Percentiles rank a stretch among this genome's conserved stretches.
These are phyloP conservation scores for Microascus cirrosus DNA, from an alignment of 2,329 filamentous ascomycete genomes.

Conservation along the genomic window DNA sequence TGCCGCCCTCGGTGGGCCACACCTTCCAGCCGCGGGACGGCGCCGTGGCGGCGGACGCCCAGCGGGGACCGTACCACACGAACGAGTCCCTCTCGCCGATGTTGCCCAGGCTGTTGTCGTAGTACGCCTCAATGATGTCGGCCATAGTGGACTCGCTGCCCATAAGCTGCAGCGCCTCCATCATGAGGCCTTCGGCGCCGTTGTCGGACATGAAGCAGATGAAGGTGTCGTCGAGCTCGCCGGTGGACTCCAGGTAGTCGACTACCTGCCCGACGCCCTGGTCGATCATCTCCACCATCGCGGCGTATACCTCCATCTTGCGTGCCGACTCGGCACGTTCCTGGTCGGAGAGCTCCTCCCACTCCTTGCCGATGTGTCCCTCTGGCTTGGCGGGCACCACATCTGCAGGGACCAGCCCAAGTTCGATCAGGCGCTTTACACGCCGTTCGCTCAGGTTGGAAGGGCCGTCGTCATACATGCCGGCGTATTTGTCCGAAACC, in stretches of 20 bases:
- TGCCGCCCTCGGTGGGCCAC: slow-evolving; percentile 1
- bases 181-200: slow-evolving; percentile 38
- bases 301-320: slow-evolving; percentile 32
- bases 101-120: slow-evolving; percentile 36
- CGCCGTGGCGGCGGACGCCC: slow-evolving; percentile 37
- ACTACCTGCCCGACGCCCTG: slow-evolving; percentile 36
- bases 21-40: slow-evolving; percentile 35
- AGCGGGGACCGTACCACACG: slow-evolving; percentile 38
- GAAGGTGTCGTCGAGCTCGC: slow-evolving; percentile 41
- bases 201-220: slow-evolving; percentile 44
- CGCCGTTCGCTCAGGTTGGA: slow-evolving; percentile 30
- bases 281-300: slow-evolving; percentile 42
- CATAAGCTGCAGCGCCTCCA: slow-evolving; percentile 29
- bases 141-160: slow-evolving; percentile 1
- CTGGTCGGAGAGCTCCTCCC: slow-evolving; percentile 9
- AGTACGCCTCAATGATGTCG: slow-evolving; percentile 30
- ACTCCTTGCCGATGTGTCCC: slow-evolving; percentile 4
- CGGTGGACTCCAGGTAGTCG: slow-evolving; percentile 30
- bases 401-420: slow-evolving; percentile 22
- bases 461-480: slow-evolving; percentile 36
- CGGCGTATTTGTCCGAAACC: slow-evolving; percentile 32
- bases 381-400: slow-evolving; percentile 8
- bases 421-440: slow-evolving; percentile 29
- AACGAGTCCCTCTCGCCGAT: slow-evolving; percentile 23
- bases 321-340: slow-evolving; percentile 8